phyloP scores from a whole-genome alignment of 2,329 filamentous ascomycete species.

The Furcasterigmium furcatum region DNA sequence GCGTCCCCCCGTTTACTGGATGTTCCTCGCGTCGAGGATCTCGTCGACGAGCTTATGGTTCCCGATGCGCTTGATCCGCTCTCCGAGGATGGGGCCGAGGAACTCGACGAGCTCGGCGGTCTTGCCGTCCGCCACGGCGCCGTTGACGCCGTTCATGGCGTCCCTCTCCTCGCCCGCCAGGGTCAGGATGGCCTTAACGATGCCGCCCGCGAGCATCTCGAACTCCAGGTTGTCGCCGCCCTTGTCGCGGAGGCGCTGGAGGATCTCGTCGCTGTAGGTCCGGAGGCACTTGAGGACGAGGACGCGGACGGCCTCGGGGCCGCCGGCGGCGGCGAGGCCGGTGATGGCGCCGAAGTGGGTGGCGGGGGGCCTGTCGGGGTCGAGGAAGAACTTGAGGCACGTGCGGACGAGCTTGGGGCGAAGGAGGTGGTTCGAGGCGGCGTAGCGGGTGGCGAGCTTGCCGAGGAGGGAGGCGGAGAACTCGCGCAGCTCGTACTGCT shows the following conservation, averaged over 20 bases:
- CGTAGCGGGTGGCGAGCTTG: slow-evolving; percentile 77
- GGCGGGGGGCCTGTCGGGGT: slow-evolving; percentile 76
- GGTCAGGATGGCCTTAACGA: slow-evolving; percentile 49
- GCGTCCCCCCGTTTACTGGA: too few species aligned
- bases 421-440: slow-evolving; percentile 74
- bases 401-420: slow-evolving; percentile 89
- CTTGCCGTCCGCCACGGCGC: slow-evolving; percentile 29
- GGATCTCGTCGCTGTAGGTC: slow-evolving; percentile 48
- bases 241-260: slow-evolving; percentile 50
- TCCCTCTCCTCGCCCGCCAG: slow-evolving; percentile 26
- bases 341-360: slow-evolving; percentile 87
- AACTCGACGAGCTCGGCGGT: slow-evolving; percentile 48
- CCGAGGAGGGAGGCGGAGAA: slow-evolving; percentile 79
- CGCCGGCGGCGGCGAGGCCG: slow-evolving; percentile 76
- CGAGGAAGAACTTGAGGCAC: slow-evolving; percentile 87
- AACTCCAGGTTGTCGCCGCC: slow-evolving; percentile 48
- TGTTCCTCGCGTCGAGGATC: slow-evolving; percentile 51
- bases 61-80: slow-evolving; percentile 39
- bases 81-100: slow-evolving; percentile 51
- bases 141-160: slow-evolving; percentile 11
- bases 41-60: slow-evolving; percentile 46
- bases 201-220: slow-evolving; percentile 53
- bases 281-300: slow-evolving; percentile 54
- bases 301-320: slow-evolving; percentile 54
- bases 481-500: slow-evolving; percentile 79